Evolutionary conservation across 2,329 filamentous ascomycete genomes (phyloP).

Genomic region (Sporothrix phasma): DNA sequence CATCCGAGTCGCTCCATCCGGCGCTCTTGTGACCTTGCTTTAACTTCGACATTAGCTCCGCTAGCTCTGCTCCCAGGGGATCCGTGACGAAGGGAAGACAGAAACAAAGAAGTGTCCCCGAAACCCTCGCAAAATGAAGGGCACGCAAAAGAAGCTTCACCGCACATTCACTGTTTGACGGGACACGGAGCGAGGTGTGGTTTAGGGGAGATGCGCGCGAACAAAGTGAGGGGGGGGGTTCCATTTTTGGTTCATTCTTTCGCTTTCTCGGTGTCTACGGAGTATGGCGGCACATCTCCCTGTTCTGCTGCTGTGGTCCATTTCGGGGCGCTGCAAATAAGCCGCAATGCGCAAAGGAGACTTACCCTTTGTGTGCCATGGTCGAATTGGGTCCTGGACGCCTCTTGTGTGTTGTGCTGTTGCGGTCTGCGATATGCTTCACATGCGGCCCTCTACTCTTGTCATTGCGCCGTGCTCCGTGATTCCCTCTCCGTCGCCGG

Average conservation of each 20-base stretch:
- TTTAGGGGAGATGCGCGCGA: background rate
- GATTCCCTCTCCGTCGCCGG: background rate
- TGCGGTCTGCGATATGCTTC: background rate
- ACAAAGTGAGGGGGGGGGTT: background rate
- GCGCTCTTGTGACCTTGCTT: background rate
- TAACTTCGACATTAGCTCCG: background rate
- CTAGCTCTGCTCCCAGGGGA: background rate
- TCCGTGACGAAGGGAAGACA: background rate
- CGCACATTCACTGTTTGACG: background rate
- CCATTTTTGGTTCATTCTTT: background rate
- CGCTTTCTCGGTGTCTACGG: background rate
- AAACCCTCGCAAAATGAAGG: background rate
- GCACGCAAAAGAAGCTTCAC: background rate
- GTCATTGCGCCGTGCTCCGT: no score
- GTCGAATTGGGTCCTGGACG: no score
- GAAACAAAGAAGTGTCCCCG: background rate
- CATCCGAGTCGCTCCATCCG: conserved; percentile 1
- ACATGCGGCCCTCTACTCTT: background rate
- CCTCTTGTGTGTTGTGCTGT: no score
- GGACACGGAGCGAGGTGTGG: background rate
- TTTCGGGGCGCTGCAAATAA: background rate
- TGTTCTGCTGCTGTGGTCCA: background rate
- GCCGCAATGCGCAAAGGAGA: background rate
- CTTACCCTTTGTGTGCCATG: background rate
- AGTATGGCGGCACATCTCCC: conserved; percentile 2